A percentile compares a stretch with the other conserved stretches of the same genome.
phyloP scores from a whole-genome alignment of 2,329 filamentous ascomycete species.

The Arthrobotrys pseudoclavata region DNA sequence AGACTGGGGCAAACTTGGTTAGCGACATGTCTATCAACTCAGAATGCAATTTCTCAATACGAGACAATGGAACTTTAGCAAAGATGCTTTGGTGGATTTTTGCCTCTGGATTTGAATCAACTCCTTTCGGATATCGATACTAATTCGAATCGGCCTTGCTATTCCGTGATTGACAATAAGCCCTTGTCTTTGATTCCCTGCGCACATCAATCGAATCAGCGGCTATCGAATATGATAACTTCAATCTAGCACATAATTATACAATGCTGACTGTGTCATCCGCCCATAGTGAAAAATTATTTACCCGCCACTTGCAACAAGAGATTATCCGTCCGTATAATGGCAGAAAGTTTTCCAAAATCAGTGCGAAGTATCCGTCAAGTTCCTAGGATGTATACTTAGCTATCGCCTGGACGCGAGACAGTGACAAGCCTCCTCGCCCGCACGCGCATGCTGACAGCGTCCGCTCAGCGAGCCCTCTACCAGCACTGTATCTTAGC shows the following conservation, averaged over 20 bases:
- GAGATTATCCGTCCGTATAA: conserved; percentile 14
- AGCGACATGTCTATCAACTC: conserved; percentile 14
- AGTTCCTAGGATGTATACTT: conserved; percentile 31
- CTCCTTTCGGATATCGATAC: neutral
- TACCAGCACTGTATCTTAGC: neutral
- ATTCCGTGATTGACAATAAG: neutral
- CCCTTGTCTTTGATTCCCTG: neutral
- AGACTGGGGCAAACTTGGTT: conserved; percentile 18
- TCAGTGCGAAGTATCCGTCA: conserved; percentile 15
- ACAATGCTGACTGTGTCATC: conserved; percentile 11
- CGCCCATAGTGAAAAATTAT: neutral
- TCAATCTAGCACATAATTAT: neutral
- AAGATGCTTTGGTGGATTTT: conserved; percentile 1
- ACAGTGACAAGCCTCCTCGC: conserved; percentile 27
- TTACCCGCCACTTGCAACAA: conserved; percentile 3
- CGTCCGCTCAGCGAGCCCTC: conserved; percentile 26
- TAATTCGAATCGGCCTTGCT: neutral
- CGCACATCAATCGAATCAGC: too few relatives aligned
- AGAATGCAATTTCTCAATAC: conserved; percentile 27
- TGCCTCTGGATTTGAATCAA: conserved; percentile 3
- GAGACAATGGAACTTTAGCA: conserved; percentile 13
- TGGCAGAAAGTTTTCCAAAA: neutral
- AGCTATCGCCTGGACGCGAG: conserved; percentile 24
- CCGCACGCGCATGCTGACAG: conserved; percentile 53
- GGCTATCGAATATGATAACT: neutral